A percentile compares a stretch with the other conserved stretches of the same genome.
Conservation (phyloP, 192 early-diverging fungal genomes). For the Tieghemiomyces parasiticus region DNA sequence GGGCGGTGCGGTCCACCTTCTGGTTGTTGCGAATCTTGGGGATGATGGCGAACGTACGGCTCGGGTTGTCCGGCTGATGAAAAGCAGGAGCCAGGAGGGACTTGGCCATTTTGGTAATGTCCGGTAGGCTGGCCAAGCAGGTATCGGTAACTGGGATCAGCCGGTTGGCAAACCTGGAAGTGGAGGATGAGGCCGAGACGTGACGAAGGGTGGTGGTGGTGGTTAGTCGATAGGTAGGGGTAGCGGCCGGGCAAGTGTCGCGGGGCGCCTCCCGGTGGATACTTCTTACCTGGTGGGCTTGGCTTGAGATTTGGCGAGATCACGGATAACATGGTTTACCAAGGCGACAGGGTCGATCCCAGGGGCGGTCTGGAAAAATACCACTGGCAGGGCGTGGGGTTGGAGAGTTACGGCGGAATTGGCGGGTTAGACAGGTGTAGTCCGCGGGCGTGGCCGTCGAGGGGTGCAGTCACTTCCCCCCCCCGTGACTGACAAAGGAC, state of each 20-base stretch:
- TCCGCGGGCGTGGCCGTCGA: too few relatives aligned
- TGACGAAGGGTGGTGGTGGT: too few relatives aligned
- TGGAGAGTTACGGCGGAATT: too few relatives aligned
- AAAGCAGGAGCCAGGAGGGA: conserved; percentile 30
- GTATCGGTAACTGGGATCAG: conserved; percentile 35
- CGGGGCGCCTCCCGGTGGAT: too few relatives aligned
- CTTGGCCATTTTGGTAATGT: conserved; percentile 27
- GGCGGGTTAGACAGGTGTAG: too few relatives aligned
- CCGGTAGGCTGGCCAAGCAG: conserved; percentile 28
- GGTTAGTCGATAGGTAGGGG: too few relatives aligned
- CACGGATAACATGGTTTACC: neutral
- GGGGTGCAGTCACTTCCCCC: too few relatives aligned
- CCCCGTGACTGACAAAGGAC: too few relatives aligned
- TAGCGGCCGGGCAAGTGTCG: too few relatives aligned
- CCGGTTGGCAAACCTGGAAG: conserved; percentile 34
- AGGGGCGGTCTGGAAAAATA: conserved; percentile 5
- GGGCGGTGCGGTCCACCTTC: conserved; percentile 28
- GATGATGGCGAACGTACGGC: conserved; percentile 35
- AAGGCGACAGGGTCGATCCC: neutral
- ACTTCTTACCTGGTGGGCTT: too few relatives aligned
- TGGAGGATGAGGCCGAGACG: too few relatives aligned
- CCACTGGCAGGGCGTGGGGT: too few relatives aligned
- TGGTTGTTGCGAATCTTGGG: conserved; percentile 41
- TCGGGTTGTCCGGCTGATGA: conserved; percentile 17
- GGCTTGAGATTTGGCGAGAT: neutral